Percentiles rank a stretch among this genome's conserved stretches.
Conservation (phyloP, 306 rosid genomes). For the Inga oerstediana region DNA sequence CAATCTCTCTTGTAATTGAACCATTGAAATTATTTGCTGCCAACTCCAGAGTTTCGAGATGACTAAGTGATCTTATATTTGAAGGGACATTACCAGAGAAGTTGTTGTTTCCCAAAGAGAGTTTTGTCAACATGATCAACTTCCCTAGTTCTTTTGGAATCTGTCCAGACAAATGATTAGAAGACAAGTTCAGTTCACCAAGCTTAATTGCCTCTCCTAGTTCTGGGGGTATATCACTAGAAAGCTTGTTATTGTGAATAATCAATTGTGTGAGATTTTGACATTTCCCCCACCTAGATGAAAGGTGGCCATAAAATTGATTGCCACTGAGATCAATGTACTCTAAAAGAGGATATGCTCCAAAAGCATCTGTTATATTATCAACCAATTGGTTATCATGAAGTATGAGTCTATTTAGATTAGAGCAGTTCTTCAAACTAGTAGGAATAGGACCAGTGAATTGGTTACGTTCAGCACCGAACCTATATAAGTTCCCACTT, state of each 20-base stretch:
- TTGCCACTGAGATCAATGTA: constrained; percentile 31
- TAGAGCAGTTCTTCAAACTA: constrained; percentile 32
- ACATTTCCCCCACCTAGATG: constrained; percentile 27
- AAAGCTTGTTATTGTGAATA: constrained; percentile 22
- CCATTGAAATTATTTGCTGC: background rate
- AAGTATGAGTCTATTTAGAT: constrained; percentile 29
- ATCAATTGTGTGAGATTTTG: background rate
- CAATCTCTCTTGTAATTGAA: background rate
- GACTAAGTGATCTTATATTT: background rate
- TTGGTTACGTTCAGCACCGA: background rate
- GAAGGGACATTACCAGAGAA: background rate
- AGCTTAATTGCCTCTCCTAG: constrained; percentile 31
- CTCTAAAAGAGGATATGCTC: constrained; percentile 25
- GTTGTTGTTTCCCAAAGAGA: background rate
- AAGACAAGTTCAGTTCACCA: constrained; percentile 26
- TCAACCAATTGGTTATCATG: constrained; percentile 29
- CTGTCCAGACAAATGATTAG: constrained; percentile 31
- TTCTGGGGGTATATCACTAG: constrained; percentile 32
- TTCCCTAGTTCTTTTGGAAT: constrained; percentile 7
- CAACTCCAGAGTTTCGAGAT: background rate
- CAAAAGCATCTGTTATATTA: constrained; percentile 36
- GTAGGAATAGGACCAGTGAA: constrained; percentile 18
- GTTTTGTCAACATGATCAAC: background rate
- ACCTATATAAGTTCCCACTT: background rate
- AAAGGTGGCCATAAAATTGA: constrained; percentile 31